Percentiles rank a stretch among this genome's conserved stretches.
phyloP scores from a whole-genome alignment of 441 rosid species.

The Gossypium aridum region DNA sequence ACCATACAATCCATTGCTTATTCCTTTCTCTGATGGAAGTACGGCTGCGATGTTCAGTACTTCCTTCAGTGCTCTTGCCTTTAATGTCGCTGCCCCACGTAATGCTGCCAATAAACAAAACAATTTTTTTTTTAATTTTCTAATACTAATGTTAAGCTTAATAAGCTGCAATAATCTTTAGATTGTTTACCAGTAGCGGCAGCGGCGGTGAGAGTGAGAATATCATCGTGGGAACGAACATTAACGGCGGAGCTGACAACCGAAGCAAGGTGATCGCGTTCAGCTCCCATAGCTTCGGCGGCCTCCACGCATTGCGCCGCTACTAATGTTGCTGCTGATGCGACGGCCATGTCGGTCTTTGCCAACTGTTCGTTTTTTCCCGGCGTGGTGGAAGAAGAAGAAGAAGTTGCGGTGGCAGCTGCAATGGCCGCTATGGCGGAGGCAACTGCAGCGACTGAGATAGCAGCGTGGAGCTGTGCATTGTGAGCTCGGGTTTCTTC shows the following conservation, averaged over 20 bases:
- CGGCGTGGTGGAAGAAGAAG: conserved; percentile 27
- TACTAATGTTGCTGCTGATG: conserved; percentile 84
- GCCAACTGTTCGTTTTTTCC: conserved; percentile 58
- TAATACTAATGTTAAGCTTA: too few species aligned
- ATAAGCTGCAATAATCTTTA: too few species aligned
- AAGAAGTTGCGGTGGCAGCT: conserved; percentile 69
- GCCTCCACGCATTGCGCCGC: conserved; percentile 97
- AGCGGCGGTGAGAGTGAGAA: conserved; percentile 80
- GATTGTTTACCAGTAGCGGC: conserved; percentile 74
- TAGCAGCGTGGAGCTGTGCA: conserved; percentile 81
- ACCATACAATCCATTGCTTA: conserved; percentile 35
- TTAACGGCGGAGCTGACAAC: conserved; percentile 84
- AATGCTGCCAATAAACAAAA: conserved; percentile 40
- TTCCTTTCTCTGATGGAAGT: conserved; percentile 56
- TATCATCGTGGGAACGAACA: conserved; percentile 78
- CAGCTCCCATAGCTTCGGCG: conserved; percentile 89
- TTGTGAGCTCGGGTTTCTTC: conserved; percentile 81
- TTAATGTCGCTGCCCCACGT: conserved; percentile 84
- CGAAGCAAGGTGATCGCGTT: conserved; percentile 73
- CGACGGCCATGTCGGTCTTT: conserved; percentile 76
- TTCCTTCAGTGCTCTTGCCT: conserved; percentile 82
- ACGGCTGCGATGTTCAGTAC: conserved; percentile 67
- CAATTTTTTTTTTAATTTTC: too few species aligned
- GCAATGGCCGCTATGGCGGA: conserved; percentile 81
- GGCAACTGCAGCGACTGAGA: conserved; percentile 88